phyloP scores from a whole-genome alignment of 2,329 filamentous ascomycete species.

The Aureobasidium vineae region DNA sequence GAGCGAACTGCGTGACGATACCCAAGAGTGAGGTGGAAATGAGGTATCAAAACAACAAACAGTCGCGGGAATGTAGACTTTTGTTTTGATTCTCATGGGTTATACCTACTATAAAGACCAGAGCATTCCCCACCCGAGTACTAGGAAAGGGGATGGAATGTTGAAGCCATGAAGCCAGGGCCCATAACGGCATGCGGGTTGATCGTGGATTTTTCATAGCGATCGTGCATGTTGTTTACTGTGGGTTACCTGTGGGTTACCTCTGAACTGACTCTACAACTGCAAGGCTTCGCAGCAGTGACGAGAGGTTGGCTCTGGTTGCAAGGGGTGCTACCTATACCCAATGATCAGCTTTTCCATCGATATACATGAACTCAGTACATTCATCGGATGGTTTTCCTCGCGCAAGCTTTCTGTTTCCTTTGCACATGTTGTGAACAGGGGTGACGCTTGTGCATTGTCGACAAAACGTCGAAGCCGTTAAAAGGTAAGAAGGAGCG shows the following conservation, averaged over 20 bases:
- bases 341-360: slow-evolving; percentile 3
- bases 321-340: slow-evolving; percentile 14
- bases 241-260: neutral
- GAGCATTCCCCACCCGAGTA: slow-evolving; percentile 23
- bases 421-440: slow-evolving; percentile 20
- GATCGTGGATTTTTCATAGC: slow-evolving; percentile 20
- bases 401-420: slow-evolving; percentile 8
- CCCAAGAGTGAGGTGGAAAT: slow-evolving; percentile 18
- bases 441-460: slow-evolving; percentile 18
- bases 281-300: slow-evolving; percentile 9
- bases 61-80: slow-evolving; percentile 24
- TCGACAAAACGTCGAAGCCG: slow-evolving; percentile 20
- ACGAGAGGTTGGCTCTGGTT: neutral
- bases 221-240: slow-evolving; percentile 15
- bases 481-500: slow-evolving; percentile 15
- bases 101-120: slow-evolving; percentile 20
- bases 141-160: slow-evolving; percentile 25
- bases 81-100: slow-evolving; percentile 19
- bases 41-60: slow-evolving; percentile 25
- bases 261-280: neutral
- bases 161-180: slow-evolving; percentile 24
- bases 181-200: slow-evolving; percentile 22
- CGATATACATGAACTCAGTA: neutral
- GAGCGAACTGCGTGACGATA: slow-evolving; percentile 4
- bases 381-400: slow-evolving; percentile 5